These are phyloP conservation scores for Vigna nakashimae DNA, from an alignment of 306 rosid species.

Conservation along the genomic window DNA sequence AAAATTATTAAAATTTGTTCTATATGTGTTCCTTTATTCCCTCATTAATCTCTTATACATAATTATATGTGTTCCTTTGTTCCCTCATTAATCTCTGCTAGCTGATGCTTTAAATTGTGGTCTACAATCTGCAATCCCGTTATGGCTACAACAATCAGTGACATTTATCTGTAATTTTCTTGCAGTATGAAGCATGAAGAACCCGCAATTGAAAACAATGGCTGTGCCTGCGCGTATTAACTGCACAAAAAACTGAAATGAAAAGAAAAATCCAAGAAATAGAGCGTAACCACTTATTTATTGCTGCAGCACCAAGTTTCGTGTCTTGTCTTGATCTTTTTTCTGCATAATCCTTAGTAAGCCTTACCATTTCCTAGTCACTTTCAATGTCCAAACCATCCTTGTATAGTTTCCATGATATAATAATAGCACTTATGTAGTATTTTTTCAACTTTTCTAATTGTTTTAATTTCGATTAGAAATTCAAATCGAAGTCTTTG, in stretches of 20 bases:
- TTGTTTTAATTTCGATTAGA: no score
- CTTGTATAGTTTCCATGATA: conserved; percentile 34
- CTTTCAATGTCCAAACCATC: conserved; percentile 24
- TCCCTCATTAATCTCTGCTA: no score
- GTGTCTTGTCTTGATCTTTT: conserved; percentile 46
- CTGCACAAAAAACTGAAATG: neutral
- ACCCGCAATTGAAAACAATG: neutral
- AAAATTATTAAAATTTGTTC: no score
- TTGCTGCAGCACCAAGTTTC: conserved; percentile 31
- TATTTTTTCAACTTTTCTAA: conserved; percentile 3
- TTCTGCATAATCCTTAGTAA: conserved; percentile 37
- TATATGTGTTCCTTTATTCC: no score
- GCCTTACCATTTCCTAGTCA: conserved; percentile 28
- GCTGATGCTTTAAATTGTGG: no score
- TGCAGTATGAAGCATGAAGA: neutral
- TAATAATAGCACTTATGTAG: neutral
- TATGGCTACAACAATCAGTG: neutral
- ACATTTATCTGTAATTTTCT: neutral
- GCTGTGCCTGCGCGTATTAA: neutral
- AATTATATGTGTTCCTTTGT: no score
- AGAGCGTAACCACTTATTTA: conserved; percentile 18
- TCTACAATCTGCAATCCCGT: neutral
- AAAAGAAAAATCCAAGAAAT: neutral
- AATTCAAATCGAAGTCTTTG: no score
- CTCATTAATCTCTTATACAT: no score